Conservation (phyloP, 768 basidiomycete genomes). For the Xerocomus potaroensis region DNA sequence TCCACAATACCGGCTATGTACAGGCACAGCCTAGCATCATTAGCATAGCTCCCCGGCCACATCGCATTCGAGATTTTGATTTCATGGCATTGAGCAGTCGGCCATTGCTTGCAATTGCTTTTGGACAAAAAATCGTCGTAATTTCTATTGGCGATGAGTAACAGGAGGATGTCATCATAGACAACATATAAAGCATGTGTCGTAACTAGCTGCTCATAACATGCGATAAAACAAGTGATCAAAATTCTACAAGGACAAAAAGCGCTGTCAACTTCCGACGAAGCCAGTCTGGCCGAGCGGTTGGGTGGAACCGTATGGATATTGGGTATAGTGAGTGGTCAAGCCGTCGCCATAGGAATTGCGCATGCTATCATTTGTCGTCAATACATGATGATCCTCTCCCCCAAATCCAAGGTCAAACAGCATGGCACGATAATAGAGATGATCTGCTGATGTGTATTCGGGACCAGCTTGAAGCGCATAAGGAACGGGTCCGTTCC, state of each 20-base stretch:
- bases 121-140: constrained; percentile 54
- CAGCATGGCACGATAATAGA: constrained; percentile 75
- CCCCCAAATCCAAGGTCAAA: constrained; percentile 66
- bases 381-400: constrained; percentile 24
- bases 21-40: constrained; percentile 62
- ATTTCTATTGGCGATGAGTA: constrained; percentile 64
- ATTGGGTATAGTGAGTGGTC: constrained; percentile 30
- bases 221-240: constrained; percentile 3
- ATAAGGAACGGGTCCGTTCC: constrained; percentile 16
- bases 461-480: constrained; percentile 33
- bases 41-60: constrained; percentile 54
- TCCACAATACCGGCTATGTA: constrained; percentile 63
- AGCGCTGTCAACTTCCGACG: constrained; percentile 13
- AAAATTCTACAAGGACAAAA: constrained; percentile 5
- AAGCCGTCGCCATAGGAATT: constrained; percentile 34
- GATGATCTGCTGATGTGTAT: constrained; percentile 49
- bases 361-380: constrained; percentile 24
- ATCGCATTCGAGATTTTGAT: constrained; percentile 71
- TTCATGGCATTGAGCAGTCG: constrained; percentile 60
- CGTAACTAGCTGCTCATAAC: constrained; percentile 15
- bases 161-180: constrained; percentile 12
- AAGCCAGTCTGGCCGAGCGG: constrained; percentile 22
- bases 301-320: constrained; percentile 29
- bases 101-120: constrained; percentile 63
- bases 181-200: constrained; percentile 19